Evolutionary conservation across 2,329 filamentous ascomycete genomes (phyloP).

Genomic region (Alternaria brassicicola): DNA sequence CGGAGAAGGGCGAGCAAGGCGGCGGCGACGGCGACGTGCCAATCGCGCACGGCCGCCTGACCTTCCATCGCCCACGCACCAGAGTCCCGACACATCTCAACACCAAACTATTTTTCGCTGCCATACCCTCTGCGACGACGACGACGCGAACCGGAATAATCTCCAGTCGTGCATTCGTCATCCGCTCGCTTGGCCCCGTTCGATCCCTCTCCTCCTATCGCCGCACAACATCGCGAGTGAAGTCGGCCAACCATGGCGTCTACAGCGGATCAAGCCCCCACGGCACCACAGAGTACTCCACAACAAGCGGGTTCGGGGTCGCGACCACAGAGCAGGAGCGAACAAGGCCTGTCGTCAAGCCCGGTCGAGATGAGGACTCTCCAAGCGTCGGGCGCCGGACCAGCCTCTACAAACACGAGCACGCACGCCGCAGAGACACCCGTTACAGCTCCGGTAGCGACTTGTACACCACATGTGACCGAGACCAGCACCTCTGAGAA

Average conservation of each 20-base stretch:
- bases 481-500: slow-evolving; percentile 19
- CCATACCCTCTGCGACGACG: slow-evolving; percentile 3
- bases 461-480: slow-evolving; percentile 15
- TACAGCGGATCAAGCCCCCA: slow-evolving; percentile 35
- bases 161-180: slow-evolving; percentile 2
- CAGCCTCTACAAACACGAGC: slow-evolving; percentile 21
- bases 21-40: slow-evolving; percentile 26
- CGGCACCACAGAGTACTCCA: slow-evolving; percentile 31
- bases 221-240: slow-evolving; percentile 24
- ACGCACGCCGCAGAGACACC: slow-evolving; percentile 25
- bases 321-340: slow-evolving; percentile 31
- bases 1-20: slow-evolving; percentile 28
- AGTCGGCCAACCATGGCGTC: slow-evolving; percentile 41
- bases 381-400: slow-evolving; percentile 25
- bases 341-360: slow-evolving; percentile 28
- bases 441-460: slow-evolving; percentile 19
- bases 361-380: slow-evolving; percentile 47
- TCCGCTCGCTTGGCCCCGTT: slow-evolving; percentile 23
- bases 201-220: slow-evolving; percentile 22
- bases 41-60: slow-evolving; percentile 28
- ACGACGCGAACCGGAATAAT: not conserved
- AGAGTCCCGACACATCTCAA: slow-evolving; percentile 7
- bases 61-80: slow-evolving; percentile 13
- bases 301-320: slow-evolving; percentile 27
- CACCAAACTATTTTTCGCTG: slow-evolving; percentile 10